phyloP scores from a whole-genome alignment of 2,329 filamentous ascomycete species.

The Ophiostoma ulmi region DNA sequence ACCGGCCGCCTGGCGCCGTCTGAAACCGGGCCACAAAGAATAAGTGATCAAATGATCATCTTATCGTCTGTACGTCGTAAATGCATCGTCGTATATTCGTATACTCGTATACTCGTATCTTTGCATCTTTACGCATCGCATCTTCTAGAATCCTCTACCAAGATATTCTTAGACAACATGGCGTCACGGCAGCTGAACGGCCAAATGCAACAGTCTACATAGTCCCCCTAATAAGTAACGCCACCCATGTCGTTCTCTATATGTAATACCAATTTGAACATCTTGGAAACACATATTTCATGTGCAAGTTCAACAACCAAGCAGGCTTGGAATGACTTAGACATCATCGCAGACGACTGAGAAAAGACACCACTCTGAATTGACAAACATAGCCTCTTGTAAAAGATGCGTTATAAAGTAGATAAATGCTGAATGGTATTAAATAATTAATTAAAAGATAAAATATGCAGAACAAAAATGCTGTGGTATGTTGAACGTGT shows the following conservation, averaged over 20 bases:
- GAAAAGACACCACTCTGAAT: not conserved
- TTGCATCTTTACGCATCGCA: not conserved
- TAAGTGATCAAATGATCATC: not conserved
- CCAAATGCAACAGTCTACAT: not conserved
- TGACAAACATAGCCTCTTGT: not conserved
- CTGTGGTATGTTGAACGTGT: constrained; percentile 22
- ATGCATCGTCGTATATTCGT: not conserved
- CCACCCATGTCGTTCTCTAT: too few species aligned
- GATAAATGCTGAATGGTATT: constrained; percentile 7
- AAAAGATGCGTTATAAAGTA: not conserved
- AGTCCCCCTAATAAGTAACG: too few species aligned
- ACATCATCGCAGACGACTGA: too few species aligned
- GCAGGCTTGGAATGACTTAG: not conserved
- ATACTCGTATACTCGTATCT: not conserved
- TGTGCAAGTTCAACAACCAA: not conserved
- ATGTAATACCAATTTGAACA: too few species aligned
- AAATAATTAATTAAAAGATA: not conserved
- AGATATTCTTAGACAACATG: not conserved
- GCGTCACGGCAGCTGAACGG: not conserved
- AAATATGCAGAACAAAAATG: not conserved
- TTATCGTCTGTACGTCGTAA: not conserved
- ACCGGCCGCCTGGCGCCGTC: not conserved
- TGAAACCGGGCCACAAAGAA: constrained; percentile 1
- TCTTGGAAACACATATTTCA: not conserved
- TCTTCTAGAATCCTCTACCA: constrained; percentile 20